These are phyloP conservation scores for Colletotrichum orchidophilum DNA, from an alignment of 2,329 filamentous ascomycete genomes.

Conservation along the genomic window DNA sequence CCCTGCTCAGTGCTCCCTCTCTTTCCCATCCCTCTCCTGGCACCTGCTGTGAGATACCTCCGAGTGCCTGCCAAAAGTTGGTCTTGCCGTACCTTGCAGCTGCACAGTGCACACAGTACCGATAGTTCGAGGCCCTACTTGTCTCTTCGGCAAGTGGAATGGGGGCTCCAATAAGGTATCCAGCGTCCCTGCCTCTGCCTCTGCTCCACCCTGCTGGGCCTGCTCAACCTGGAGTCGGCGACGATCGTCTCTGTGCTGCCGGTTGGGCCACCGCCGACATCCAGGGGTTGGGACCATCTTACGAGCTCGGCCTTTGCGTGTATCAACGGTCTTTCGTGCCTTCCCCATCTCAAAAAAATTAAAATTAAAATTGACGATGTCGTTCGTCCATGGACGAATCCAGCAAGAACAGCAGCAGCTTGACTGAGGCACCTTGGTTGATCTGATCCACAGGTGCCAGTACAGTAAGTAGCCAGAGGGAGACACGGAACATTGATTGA, in stretches of 20 bases:
- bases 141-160: not conserved
- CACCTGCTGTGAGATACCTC: not conserved
- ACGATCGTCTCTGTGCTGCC: slow-evolving; percentile 22
- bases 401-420: no score
- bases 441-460: no score
- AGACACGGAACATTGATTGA: no score
- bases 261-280: slow-evolving; percentile 19
- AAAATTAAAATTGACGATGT: not conserved
- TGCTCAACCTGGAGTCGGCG: slow-evolving; percentile 23
- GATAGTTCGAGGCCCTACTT: not conserved
- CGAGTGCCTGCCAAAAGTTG: not conserved
- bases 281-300: slow-evolving; percentile 28
- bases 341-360: not conserved
- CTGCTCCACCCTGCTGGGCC: not conserved
- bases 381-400: not conserved
- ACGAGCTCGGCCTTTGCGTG: slow-evolving; percentile 10
- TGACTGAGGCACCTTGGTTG: no score
- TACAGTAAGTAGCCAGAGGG: no score
- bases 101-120: not conserved
- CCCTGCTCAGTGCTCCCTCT: not conserved
- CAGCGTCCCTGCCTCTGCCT: not conserved
- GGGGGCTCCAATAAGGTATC: not conserved
- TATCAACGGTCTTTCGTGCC: not conserved
- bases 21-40: not conserved
- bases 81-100: not conserved